Evolutionary conservation across 805 yeast genomes (phyloP).

Genomic region (Candida boleticola): DNA sequence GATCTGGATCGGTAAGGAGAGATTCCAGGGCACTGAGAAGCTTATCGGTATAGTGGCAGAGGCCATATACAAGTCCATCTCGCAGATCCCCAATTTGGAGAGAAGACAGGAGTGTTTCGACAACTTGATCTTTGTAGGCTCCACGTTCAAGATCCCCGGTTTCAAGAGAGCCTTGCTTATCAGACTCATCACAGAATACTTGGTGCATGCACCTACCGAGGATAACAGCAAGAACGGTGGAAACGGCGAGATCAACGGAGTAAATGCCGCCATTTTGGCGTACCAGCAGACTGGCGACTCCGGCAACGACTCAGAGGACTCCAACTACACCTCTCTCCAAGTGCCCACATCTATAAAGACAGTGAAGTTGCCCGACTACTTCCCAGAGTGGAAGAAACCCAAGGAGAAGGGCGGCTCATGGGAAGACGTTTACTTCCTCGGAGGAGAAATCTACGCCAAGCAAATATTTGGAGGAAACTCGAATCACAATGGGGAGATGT

Average conservation of each 20-base stretch:
- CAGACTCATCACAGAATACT: slow-evolving; percentile 54
- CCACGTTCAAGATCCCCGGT: slow-evolving; percentile 73
- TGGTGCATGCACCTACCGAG: slow-evolving; percentile 37
- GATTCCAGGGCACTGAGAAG: slow-evolving; percentile 75
- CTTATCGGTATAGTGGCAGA: slow-evolving; percentile 56
- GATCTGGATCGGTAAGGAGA: slow-evolving; percentile 79
- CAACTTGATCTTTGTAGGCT: slow-evolving; percentile 75
- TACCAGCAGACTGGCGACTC: slow-evolving; percentile 43
- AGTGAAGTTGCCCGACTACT: slow-evolving; percentile 82
- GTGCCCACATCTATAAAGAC: slow-evolving; percentile 74
- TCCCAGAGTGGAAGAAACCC: slow-evolving; percentile 84
- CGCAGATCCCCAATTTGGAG: slow-evolving; percentile 61
- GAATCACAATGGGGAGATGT: slow-evolving; percentile 57
- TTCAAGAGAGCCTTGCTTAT: slow-evolving; percentile 67
- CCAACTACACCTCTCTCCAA: slow-evolving; percentile 45
- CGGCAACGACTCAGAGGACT: slow-evolving; percentile 12
- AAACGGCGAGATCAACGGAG: slow-evolving; percentile 12
- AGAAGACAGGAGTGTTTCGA: slow-evolving; percentile 84
- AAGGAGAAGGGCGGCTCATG: slow-evolving; percentile 53
- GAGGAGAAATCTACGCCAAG: slow-evolving; percentile 84
- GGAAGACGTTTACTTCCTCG: slow-evolving; percentile 76
- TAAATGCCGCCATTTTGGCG: slow-evolving; percentile 39
- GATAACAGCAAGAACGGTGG: slow-evolving; percentile 24
- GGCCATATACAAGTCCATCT: slow-evolving; percentile 51
- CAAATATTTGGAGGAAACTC: slow-evolving; percentile 68